These are phyloP conservation scores for Aspergillus biplanus DNA, from an alignment of 495 filamentous ascomycete genomes.

Conservation along the genomic window DNA sequence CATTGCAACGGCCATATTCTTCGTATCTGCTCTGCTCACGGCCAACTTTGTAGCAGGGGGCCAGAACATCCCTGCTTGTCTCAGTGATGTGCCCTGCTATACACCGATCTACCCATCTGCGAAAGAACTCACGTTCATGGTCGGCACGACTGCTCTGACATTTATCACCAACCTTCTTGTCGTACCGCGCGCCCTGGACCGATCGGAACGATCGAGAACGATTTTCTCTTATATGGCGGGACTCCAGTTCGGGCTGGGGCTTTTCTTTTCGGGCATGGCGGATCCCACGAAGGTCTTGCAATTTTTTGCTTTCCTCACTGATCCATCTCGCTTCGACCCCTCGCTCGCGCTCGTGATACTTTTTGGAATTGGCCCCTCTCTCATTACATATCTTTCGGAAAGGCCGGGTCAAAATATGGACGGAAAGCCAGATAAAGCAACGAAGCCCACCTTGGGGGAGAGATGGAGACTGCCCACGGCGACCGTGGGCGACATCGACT, in stretches of 20 bases:
- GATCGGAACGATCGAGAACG: conserved; percentile 32
- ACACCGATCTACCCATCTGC: conserved; percentile 47
- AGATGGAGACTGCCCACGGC: conserved; percentile 50
- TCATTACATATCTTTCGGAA: conserved; percentile 37
- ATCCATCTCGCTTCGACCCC: conserved; percentile 53
- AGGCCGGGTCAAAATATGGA: conserved; percentile 34
- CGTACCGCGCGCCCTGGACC: conserved; percentile 30
- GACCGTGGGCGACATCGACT: conserved; percentile 55
- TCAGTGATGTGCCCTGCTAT: conserved; percentile 49
- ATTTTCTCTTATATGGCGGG: conserved; percentile 50
- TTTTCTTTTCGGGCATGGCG: conserved; percentile 60
- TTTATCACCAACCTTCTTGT: conserved; percentile 39
- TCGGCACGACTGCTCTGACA: conserved; percentile 33
- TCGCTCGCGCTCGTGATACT: conserved; percentile 54
- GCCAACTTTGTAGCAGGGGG: conserved; percentile 42
- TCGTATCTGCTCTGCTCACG: conserved; percentile 53
- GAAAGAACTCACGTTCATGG: conserved; percentile 41
- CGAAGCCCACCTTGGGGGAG: conserved; percentile 45
- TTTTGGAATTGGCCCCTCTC: conserved; percentile 53
- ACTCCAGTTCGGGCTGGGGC: conserved; percentile 56
- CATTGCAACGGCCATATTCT: conserved; percentile 59
- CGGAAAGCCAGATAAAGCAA: conserved; percentile 20
- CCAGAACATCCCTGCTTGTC: conserved; percentile 41
- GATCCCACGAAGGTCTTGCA: conserved; percentile 55
- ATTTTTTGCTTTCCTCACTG: conserved; percentile 55